Evolutionary conservation across 371 early-diverging fungal genomes (phyloP), one percentile per base, ranked within the genome.

Genomic region (Apophysomyces variabilis): DNA sequence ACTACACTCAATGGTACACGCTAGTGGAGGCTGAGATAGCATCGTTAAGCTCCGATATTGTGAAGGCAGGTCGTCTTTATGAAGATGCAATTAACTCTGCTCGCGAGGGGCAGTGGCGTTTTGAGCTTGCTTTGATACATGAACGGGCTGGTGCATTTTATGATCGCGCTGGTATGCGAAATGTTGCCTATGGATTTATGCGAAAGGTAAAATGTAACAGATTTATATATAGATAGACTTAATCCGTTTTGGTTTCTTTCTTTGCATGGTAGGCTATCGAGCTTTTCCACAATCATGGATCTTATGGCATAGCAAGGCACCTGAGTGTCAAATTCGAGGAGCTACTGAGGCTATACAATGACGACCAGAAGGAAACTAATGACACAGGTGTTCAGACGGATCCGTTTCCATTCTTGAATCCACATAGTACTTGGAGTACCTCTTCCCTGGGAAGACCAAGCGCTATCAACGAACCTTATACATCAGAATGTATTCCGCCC

Each of bases 251-350:
- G 3, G 3, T 26, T 26, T 26, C 32, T 26, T 26, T 26, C 32
- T 1, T 26, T 26, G 32, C 1, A 26, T 26, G 32, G 32, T 71
- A 71, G 71, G 60, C 80, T 0, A 66, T 78, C 11, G 60, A 67
- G 26, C 58, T 76, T 0, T 81, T 77, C 39, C 50, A 69, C n/a
- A 58, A 61, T 11, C 74, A 74, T 47, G 76, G 78, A 1, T 70
- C 82, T 1, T 77, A 82, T 61, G 82, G 82, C 7, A 77, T 79
- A 58, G 82, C 78, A 1, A 65, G 72, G 7, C 79, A 79, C 14
- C 57, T 82, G 41, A 63, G 58, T 1, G 46, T 38, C 1, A 77
- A 77, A 41, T 75, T 70, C 50, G 61, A 57, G 11, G 57, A 47
- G 5, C 58, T 82, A 1, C 56, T 82, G 43, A 61, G 61, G 4